Percentiles rank a stretch among this genome's conserved stretches.
phyloP scores from a whole-genome alignment of 805 yeast genomes.

The Lachancea nothofagi region DNA sequence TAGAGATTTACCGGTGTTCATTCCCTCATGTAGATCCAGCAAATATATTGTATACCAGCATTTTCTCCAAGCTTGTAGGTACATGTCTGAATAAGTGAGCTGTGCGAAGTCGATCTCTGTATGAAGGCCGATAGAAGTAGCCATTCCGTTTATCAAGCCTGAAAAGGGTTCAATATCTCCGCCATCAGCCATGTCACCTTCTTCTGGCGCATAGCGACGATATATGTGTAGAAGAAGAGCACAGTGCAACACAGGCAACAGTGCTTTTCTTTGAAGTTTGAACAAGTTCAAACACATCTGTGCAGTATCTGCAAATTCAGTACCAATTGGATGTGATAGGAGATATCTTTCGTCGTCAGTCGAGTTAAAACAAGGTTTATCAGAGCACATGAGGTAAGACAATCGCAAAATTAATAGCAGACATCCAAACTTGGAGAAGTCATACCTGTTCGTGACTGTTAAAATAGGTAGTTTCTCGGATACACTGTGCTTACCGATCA shows the following conservation, averaged over 20 bases:
- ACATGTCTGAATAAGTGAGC: conserved; percentile 21
- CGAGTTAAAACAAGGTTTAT: conserved; percentile 26
- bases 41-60: conserved; percentile 50
- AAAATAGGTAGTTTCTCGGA: conserved; percentile 35
- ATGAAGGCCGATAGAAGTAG: conserved; percentile 50
- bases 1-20: conserved; percentile 45
- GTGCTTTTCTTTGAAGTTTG: conserved; percentile 42
- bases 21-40: conserved; percentile 42
- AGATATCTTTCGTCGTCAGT: conserved; percentile 36
- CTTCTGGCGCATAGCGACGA: conserved; percentile 47
- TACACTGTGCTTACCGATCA: conserved; percentile 36
- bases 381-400: conserved; percentile 38
- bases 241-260: conserved; percentile 50
- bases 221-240: conserved; percentile 48
- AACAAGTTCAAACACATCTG: conserved; percentile 53
- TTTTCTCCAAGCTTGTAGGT: conserved; percentile 48
- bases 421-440: conserved; percentile 44
- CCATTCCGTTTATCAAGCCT: conserved; percentile 51
- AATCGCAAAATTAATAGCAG: conserved; percentile 42
- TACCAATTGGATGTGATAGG: conserved; percentile 41
- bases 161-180: conserved; percentile 45
- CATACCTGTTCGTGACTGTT: conserved; percentile 39
- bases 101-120: conserved; percentile 44
- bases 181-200: conserved; percentile 50
- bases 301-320: conserved; percentile 43